Conservation (phyloP, 2,329 filamentous ascomycete species). For the Colletotrichum higginsianum region DNA sequence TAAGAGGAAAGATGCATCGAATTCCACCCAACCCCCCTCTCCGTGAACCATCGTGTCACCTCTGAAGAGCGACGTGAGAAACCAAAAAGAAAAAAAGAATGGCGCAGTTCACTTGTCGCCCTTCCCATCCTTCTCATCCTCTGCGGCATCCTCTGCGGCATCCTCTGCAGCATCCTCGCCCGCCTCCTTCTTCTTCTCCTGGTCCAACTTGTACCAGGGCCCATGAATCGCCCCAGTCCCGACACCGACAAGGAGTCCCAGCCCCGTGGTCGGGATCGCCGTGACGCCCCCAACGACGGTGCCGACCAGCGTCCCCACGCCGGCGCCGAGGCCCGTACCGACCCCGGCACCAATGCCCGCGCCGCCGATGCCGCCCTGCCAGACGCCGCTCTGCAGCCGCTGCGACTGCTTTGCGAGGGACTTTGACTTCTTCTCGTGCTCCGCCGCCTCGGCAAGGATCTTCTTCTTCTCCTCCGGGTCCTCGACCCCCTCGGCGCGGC, state of each 20-base stretch:
- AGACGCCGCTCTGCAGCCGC: conserved; percentile 33
- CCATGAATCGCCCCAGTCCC: conserved; percentile 34
- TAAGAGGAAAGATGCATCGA: not conserved
- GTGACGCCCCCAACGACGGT: conserved; percentile 36
- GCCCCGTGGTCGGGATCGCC: conserved; percentile 23
- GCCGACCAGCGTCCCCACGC: conserved; percentile 27
- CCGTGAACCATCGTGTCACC: too few relatives aligned
- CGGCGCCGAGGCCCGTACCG: conserved; percentile 29
- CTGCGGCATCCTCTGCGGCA: not conserved
- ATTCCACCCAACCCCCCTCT: too few relatives aligned
- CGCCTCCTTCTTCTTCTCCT: conserved; percentile 13
- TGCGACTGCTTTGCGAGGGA: conserved; percentile 17
- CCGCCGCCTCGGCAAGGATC: conserved; percentile 29
- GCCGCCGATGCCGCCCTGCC: conserved; percentile 37
- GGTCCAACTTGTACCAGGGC: conserved; percentile 33
- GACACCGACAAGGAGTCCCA: conserved; percentile 26
- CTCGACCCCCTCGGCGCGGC: conserved; percentile 25
- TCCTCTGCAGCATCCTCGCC: not conserved
- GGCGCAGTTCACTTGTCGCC: not conserved
- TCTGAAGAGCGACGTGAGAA: not conserved
- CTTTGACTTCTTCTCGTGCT: conserved; percentile 33
- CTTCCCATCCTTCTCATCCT: not conserved
- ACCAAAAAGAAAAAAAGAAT: not conserved
- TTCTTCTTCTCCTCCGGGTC: conserved; percentile 35
- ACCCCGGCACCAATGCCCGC: conserved; percentile 35